phyloP scores from a whole-genome alignment of 768 basidiomycete species.

The Rhizopogon roseolus region DNA sequence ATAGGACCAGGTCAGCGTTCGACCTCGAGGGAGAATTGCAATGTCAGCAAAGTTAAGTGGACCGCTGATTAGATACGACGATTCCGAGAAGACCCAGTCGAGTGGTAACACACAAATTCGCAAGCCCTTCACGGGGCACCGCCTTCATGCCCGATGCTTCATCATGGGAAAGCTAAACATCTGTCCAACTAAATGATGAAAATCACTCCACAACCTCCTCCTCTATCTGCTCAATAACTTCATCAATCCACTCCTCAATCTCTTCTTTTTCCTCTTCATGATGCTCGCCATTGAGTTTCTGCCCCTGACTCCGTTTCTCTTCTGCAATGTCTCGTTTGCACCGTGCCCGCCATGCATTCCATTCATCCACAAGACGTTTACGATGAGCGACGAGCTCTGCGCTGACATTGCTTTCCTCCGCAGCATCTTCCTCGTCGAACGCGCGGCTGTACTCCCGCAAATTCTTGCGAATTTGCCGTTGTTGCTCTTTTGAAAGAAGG shows the following conservation, averaged over 20 bases:
- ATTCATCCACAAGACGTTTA: conserved; percentile 92
- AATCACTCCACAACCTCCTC: conserved; percentile 60
- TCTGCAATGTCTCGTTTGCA: conserved; percentile 64
- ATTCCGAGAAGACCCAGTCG: neutral
- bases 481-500: conserved; percentile 81
- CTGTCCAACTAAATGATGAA: neutral
- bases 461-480: conserved; percentile 81
- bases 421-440: conserved; percentile 97
- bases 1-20: neutral
- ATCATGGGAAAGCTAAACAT: neutral
- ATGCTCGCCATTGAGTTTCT: conserved; percentile 26
- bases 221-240: conserved; percentile 88
- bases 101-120: neutral
- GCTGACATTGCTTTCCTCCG: conserved; percentile 91
- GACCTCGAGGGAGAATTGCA: neutral
- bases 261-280: conserved; percentile 72
- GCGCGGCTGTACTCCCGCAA: conserved; percentile 85
- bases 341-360: conserved; percentile 92
- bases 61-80: neutral
- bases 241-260: conserved; percentile 92
- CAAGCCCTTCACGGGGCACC: neutral
- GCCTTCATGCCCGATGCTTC: neutral
- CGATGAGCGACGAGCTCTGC: conserved; percentile 89
- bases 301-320: conserved; percentile 39
- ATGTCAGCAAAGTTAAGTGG: too few relatives aligned